A percentile compares a stretch with the other conserved stretches of the same genome.
Evolutionary conservation across 1,284 basidiomycete species (phyloP).

Genomic region (Ustilago crameri): DNA sequence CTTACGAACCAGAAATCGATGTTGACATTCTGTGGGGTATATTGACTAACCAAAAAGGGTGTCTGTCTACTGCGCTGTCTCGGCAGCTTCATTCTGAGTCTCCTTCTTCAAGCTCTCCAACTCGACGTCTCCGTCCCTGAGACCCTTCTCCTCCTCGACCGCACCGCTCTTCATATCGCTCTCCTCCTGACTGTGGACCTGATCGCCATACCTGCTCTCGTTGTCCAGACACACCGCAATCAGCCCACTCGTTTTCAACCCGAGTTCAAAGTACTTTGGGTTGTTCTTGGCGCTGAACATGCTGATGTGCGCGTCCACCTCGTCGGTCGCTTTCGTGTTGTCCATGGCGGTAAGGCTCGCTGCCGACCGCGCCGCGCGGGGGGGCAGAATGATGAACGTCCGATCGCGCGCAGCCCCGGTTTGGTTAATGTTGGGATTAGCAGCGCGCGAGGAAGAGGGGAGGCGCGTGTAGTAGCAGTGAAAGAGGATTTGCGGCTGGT

Average conservation of each 20-base stretch:
- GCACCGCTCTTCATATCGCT: conserved; percentile 3
- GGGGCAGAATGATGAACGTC: conserved; percentile 64
- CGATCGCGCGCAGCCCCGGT: conserved; percentile 25
- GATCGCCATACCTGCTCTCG: conserved; percentile 42
- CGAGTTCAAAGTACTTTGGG: conserved; percentile 88
- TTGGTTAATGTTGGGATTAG: conserved; percentile 9
- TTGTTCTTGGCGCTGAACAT: conserved; percentile 88
- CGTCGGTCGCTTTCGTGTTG: conserved; percentile 73
- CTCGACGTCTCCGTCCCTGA: conserved; percentile 41
- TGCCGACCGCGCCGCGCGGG: conserved; percentile 21
- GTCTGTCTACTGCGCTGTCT: neutral
- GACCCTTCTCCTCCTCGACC: conserved; percentile 31
- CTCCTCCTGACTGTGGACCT: conserved; percentile 26
- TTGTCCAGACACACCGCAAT: conserved; percentile 47
- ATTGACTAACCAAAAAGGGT: neutral
- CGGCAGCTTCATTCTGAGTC: neutral
- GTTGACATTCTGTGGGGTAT: too few relatives aligned
- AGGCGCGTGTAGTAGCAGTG: conserved; percentile 64
- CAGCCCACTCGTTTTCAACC: conserved; percentile 66
- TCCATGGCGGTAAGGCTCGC: conserved; percentile 48
- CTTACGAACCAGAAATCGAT: too few relatives aligned
- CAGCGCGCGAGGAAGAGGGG: conserved; percentile 31
- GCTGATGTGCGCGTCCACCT: conserved; percentile 85
- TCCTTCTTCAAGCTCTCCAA: conserved; percentile 30
- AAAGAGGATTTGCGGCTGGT: conserved; percentile 70